phyloP scores from a whole-genome alignment of 805 yeast genomes.

The Cyberlindnera subsufficiens region DNA sequence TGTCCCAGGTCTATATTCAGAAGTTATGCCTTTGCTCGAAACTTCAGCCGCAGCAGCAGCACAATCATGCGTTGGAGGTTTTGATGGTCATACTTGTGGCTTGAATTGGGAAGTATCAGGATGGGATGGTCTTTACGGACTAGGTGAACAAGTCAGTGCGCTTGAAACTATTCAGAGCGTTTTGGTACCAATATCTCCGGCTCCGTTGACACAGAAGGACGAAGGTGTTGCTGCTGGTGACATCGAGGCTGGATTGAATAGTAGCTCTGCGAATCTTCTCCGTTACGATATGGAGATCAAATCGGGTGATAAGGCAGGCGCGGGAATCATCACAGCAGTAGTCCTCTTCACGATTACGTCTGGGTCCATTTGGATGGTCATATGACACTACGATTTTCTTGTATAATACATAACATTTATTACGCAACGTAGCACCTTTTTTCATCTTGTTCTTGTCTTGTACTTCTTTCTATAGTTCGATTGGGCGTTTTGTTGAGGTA shows the following conservation, averaged over 20 bases:
- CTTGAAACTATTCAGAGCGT: conserved; percentile 53
- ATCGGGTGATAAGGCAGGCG: conserved; percentile 74
- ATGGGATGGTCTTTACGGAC: conserved; percentile 64
- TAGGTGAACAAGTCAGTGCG: conserved; percentile 76
- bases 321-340: conserved; percentile 76
- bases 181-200: conserved; percentile 34
- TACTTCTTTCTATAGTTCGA: conserved; percentile 15
- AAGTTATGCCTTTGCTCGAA: conserved; percentile 36
- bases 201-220: conserved; percentile 43
- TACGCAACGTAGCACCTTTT: not conserved
- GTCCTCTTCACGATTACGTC: conserved; percentile 52
- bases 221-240: conserved; percentile 54
- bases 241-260: conserved; percentile 41
- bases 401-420: too few relatives aligned
- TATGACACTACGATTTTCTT: conserved; percentile 22
- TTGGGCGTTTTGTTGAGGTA: conserved; percentile 29
- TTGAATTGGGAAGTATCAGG: conserved; percentile 50
- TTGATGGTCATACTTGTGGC: conserved; percentile 74
- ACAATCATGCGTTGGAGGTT: conserved; percentile 63
- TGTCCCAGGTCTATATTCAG: conserved; percentile 43
- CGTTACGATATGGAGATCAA: conserved; percentile 40
- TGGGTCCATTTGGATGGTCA: conserved; percentile 75
- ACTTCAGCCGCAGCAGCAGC: conserved; percentile 66
- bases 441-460: conserved; percentile 15
- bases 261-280: conserved; percentile 29